A percentile compares a stretch with the other conserved stretches of the same genome.
These are phyloP conservation scores for Sarocladium kiliense DNA, from an alignment of 2,329 filamentous ascomycete genomes.

Conservation along the genomic window DNA sequence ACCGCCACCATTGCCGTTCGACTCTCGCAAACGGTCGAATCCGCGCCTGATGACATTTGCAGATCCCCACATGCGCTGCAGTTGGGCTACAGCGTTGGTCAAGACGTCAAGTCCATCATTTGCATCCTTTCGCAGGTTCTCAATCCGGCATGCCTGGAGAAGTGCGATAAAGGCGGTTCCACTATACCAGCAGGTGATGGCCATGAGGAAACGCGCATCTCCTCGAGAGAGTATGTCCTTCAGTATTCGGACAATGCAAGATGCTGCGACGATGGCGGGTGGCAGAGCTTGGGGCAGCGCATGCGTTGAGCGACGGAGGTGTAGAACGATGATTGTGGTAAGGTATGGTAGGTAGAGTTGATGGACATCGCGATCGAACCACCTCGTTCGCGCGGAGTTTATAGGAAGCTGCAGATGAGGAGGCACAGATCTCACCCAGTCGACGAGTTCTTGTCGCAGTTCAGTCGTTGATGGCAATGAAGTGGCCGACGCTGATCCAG, in stretches of 20 bases:
- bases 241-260: slow-evolving; percentile 31
- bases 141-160: slow-evolving; percentile 24
- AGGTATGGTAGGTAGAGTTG: slow-evolving; percentile 37
- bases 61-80: slow-evolving; percentile 4
- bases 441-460: slow-evolving; percentile 26
- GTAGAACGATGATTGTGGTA: slow-evolving; percentile 34
- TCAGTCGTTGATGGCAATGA: slow-evolving; percentile 15
- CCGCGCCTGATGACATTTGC: not conserved
- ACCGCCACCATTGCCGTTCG: not conserved
- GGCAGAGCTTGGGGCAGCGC: slow-evolving; percentile 30
- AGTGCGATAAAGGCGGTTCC: slow-evolving; percentile 35
- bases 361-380: slow-evolving; percentile 34
- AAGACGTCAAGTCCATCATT: not conserved
- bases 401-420: slow-evolving; percentile 27
- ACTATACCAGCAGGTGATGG: slow-evolving; percentile 38
- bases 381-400: slow-evolving; percentile 19
- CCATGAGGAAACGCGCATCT: slow-evolving; percentile 33
- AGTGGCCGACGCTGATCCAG: slow-evolving; percentile 3
- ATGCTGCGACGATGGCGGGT: slow-evolving; percentile 31
- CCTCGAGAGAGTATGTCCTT: slow-evolving; percentile 32
- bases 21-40: not conserved
- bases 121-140: slow-evolving; percentile 1
- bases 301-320: slow-evolving; percentile 28
- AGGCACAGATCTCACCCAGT: slow-evolving; percentile 30
- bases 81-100: not conserved